These are phyloP conservation scores for Trichoderma asperelloides DNA, from an alignment of 495 filamentous ascomycete species.

Conservation along the genomic window DNA sequence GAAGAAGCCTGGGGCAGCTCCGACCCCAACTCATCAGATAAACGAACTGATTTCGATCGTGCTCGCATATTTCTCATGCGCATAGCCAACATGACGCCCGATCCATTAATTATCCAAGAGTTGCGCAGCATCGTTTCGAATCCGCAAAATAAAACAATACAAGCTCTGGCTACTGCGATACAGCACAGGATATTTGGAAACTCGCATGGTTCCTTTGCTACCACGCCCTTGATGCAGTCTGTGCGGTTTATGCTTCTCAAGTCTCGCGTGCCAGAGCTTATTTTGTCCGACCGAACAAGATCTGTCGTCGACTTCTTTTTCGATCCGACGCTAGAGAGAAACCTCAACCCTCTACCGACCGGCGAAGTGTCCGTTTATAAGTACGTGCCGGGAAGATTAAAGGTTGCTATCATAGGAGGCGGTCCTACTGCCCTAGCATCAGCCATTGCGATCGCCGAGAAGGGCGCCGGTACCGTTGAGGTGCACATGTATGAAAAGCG, in stretches of 20 bases:
- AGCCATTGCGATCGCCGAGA: conserved; percentile 30
- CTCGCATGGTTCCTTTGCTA: conserved; percentile 23
- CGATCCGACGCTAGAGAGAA: conserved; percentile 27
- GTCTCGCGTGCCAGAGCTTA: conserved; percentile 18
- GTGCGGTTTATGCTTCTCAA: conserved; percentile 30
- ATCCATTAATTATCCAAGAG: conserved; percentile 14
- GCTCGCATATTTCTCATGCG: conserved; percentile 25
- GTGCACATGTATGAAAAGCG: conserved; percentile 27
- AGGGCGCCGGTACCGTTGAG: conserved; percentile 22
- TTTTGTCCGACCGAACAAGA: conserved; percentile 17
- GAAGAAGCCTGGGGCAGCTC: conserved; percentile 23
- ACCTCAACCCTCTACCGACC: conserved; percentile 18
- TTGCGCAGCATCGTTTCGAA: conserved; percentile 21
- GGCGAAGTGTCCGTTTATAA: conserved; percentile 20
- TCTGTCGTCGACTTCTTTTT: conserved; percentile 30
- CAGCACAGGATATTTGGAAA: conserved; percentile 21
- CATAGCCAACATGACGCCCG: conserved; percentile 20
- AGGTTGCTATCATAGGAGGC: conserved; percentile 26
- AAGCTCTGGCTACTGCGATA: conserved; percentile 21
- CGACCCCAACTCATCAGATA: background rate
- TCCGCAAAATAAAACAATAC: conserved; percentile 16
- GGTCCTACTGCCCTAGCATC: conserved; percentile 27
- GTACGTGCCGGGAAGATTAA: conserved; percentile 25
- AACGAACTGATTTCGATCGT: conserved; percentile 21
- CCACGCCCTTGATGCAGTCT: conserved; percentile 25